phyloP scores from a whole-genome alignment of 176 grass and related monocot genomes.

The Chloris gayana region DNA sequence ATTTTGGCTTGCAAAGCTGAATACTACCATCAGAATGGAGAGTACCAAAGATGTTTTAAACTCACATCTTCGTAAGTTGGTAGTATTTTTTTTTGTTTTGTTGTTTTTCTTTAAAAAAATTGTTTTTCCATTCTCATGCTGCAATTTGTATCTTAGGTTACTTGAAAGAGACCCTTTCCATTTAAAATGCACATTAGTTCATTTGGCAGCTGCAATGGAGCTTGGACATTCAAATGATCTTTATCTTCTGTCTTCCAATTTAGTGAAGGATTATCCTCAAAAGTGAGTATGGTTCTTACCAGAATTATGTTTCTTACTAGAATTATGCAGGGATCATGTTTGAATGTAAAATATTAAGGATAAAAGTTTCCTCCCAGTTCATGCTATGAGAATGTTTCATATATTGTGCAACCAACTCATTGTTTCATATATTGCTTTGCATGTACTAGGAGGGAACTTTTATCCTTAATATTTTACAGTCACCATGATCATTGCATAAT shows the following conservation, averaged over 20 bases:
- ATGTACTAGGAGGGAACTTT: neutral
- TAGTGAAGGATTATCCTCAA: constrained; percentile 97
- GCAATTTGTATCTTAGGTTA: constrained; percentile 59
- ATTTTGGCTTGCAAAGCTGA: constrained; percentile 90
- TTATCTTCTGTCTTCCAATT: constrained; percentile 88
- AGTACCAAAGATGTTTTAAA: constrained; percentile 93
- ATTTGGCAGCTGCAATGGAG: constrained; percentile 92
- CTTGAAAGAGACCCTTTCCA: constrained; percentile 98
- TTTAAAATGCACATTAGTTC: constrained; percentile 87
- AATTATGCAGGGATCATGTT: neutral
- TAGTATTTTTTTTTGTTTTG: constrained; percentile 17
- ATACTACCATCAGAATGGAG: constrained; percentile 87
- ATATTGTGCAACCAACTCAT: neutral
- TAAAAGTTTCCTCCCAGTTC: neutral
- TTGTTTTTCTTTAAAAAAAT: constrained; percentile 21
- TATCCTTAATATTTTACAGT: constrained; percentile 15
- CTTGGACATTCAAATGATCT: constrained; percentile 95
- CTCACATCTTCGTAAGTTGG: constrained; percentile 86
- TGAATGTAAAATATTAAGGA: constrained; percentile 21
- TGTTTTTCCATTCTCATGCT: constrained; percentile 23
- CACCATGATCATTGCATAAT: constrained; percentile 19
- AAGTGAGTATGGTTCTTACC: constrained; percentile 62
- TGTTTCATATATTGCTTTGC: too few relatives aligned
- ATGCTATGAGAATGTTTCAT: neutral
- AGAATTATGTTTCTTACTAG: neutral